A percentile compares a stretch with the other conserved stretches of the same genome.
Evolutionary conservation across 1,139 yeast species (phyloP).

Genomic region (Taiozyma sp.): DNA sequence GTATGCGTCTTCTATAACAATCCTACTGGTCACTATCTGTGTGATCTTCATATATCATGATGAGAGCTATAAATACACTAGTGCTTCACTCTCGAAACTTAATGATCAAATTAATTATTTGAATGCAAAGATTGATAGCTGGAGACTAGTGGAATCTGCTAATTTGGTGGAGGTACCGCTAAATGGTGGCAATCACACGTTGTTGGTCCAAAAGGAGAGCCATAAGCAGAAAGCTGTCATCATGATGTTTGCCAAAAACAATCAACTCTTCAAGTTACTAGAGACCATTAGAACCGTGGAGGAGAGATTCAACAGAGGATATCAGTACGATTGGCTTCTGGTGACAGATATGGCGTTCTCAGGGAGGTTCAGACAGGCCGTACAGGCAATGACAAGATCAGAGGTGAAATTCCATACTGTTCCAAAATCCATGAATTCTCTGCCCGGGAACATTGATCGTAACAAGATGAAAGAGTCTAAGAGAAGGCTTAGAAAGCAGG

Average conservation of each 20-base stretch:
- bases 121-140: neutral
- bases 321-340: constrained; percentile 8
- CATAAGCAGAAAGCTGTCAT: constrained; percentile 45
- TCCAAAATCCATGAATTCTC: constrained; percentile 42
- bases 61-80: neutral
- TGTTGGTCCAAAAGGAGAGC: neutral
- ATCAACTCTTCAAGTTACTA: constrained; percentile 53
- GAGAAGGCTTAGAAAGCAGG: constrained; percentile 37
- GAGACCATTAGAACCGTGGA: constrained; percentile 65
- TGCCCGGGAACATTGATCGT: constrained; percentile 47
- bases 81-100: neutral
- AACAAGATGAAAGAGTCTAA: constrained; percentile 48
- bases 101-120: neutral
- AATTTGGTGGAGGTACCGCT: neutral
- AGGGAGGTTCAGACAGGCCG: constrained; percentile 39
- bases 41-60: neutral
- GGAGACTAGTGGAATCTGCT: neutral
- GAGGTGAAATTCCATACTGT: constrained; percentile 41
- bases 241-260: constrained; percentile 73
- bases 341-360: constrained; percentile 16
- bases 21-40: neutral
- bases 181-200: neutral
- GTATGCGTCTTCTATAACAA: neutral
- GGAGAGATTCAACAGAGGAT: constrained; percentile 59
- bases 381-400: constrained; percentile 39